Conservation (phyloP, 805 yeast species). For the Lachancea dasiensis region DNA sequence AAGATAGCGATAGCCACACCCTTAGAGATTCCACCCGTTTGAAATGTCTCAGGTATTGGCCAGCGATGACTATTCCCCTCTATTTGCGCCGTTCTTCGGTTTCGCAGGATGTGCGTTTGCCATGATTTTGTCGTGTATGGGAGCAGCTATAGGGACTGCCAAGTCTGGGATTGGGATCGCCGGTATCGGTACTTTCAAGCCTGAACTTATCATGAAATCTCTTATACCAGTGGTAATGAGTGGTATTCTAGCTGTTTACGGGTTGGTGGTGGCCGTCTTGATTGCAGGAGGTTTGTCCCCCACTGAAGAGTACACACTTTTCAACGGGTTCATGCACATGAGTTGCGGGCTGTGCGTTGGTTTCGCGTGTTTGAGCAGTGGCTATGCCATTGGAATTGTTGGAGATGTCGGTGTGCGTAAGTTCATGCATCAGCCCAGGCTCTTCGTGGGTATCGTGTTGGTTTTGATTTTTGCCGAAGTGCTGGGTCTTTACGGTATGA, state of each 20-base stretch:
- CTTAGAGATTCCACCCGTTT: neutral
- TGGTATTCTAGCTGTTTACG: conserved; percentile 95
- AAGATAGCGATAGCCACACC: too few relatives aligned
- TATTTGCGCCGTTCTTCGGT: conserved; percentile 95
- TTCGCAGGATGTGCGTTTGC: conserved; percentile 97
- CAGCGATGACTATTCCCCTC: conserved; percentile 66
- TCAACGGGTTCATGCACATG: conserved; percentile 96
- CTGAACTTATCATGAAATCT: conserved; percentile 93
- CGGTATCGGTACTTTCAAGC: conserved; percentile 96
- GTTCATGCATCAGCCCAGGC: conserved; percentile 79
- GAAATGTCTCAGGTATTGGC: conserved; percentile 30
- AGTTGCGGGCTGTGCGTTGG: conserved; percentile 96
- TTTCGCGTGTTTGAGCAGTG: conserved; percentile 92
- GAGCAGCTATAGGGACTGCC: conserved; percentile 98
- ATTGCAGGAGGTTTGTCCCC: conserved; percentile 90
- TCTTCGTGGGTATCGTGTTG: conserved; percentile 85
- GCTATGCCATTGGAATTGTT: conserved; percentile 92
- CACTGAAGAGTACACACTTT: conserved; percentile 69
- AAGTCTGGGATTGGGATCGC: conserved; percentile 97
- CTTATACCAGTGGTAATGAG: conserved; percentile 97
- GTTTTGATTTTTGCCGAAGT: conserved; percentile 90
- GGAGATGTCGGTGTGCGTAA: conserved; percentile 92
- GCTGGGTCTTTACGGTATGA: conserved; percentile 88
- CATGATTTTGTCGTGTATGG: conserved; percentile 87
- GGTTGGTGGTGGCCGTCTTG: conserved; percentile 91